Conservation (phyloP, 257 asterid species). For the Marsdenia floribunda region DNA sequence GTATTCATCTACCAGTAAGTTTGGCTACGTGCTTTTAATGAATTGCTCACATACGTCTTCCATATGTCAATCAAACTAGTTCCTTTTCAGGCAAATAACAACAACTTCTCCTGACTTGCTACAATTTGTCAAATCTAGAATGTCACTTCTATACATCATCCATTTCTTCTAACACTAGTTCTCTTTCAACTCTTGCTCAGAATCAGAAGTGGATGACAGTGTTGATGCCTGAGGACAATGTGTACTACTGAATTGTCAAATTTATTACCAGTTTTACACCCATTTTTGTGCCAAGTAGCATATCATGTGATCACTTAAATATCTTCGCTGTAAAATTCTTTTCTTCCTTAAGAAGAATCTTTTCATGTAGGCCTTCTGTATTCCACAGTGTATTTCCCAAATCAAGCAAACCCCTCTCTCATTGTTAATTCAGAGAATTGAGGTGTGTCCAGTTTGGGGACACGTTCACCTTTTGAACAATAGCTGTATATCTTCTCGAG, state of each 20-base stretch:
- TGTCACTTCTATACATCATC: not conserved
- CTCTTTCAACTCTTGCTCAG: slow-evolving; percentile 13
- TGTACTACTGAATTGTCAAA: not conserved
- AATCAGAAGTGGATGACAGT: slow-evolving; percentile 14
- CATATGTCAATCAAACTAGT: not conserved
- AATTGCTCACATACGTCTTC: not conserved
- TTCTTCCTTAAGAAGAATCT: not conserved
- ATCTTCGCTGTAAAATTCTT: not conserved
- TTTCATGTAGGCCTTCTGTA: not conserved
- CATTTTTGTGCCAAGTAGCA: not conserved
- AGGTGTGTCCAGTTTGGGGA: not conserved
- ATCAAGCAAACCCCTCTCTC: not conserved
- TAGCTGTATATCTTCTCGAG: not conserved
- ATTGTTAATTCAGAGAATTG: not conserved
- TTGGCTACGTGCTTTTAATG: not conserved
- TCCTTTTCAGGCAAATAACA: not conserved
- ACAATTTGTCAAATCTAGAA: not conserved
- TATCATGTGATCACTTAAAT: not conserved
- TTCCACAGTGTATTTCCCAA: not conserved
- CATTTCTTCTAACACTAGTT: slow-evolving; percentile 3
- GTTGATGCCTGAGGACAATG: slow-evolving; percentile 1
- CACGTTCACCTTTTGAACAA: not conserved
- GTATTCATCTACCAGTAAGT: not conserved
- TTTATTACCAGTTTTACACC: not conserved
- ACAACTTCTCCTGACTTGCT: not conserved